A percentile compares a stretch with the other conserved stretches of the same genome.
Evolutionary conservation across 192 early-diverging fungal genomes (phyloP).

Genomic region (Linnemannia hyalina): DNA sequence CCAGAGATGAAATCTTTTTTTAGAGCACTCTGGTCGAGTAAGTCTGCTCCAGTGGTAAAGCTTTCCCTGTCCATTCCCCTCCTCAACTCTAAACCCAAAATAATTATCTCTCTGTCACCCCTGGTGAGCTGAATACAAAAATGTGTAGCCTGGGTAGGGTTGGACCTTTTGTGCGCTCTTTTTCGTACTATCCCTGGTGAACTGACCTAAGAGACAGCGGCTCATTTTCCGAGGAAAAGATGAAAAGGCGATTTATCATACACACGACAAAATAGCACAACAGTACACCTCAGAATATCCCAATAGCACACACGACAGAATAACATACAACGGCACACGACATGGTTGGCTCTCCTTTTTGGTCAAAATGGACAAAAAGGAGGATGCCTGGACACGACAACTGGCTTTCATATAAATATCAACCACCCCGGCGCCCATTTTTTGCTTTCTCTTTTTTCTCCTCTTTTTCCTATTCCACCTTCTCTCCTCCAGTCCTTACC

Average conservation of each 20-base stretch:
- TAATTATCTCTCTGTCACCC: too few relatives aligned
- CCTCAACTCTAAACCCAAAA: too few relatives aligned
- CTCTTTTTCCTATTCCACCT: conserved; percentile 1
- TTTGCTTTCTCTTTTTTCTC: neutral
- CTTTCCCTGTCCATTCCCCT: too few relatives aligned
- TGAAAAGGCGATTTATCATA: neutral
- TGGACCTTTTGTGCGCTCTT: too few relatives aligned
- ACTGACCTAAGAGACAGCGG: conserved; percentile 1
- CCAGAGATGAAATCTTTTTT: too few relatives aligned
- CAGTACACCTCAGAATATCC: neutral
- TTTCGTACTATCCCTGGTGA: neutral
- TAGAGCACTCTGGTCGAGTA: too few relatives aligned
- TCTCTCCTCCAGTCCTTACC: neutral
- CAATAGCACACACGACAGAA: neutral
- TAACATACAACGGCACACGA: neutral
- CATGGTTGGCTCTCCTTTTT: neutral
- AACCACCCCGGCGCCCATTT: neutral
- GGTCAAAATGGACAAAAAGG: neutral
- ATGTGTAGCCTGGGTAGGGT: too few relatives aligned
- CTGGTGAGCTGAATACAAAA: too few relatives aligned
- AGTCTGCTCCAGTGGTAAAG: too few relatives aligned
- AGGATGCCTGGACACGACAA: neutral
- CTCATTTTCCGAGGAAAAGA: conserved; percentile 1
- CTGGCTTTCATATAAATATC: neutral
- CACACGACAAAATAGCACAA: neutral